A percentile compares a stretch with the other conserved stretches of the same genome.
Evolutionary conservation across 768 basidiomycete genomes (phyloP).

Genomic region (Mrakia frigida): DNA sequence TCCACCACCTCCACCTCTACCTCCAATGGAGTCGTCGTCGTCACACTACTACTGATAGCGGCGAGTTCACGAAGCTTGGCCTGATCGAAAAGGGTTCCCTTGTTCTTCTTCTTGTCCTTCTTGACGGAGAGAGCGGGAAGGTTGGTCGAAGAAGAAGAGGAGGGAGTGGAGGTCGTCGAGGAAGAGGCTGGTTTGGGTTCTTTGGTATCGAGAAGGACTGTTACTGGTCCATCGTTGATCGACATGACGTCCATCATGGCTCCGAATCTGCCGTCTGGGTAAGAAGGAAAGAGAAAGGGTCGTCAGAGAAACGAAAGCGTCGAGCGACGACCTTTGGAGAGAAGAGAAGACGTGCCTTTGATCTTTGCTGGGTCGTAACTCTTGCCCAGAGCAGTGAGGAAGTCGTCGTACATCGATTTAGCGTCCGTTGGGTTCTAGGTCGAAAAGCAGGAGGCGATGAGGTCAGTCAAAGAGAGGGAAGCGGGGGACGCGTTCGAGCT

Average conservation of each 20-base stretch:
- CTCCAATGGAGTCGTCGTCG: neutral
- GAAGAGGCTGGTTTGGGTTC: slow-evolving; percentile 4
- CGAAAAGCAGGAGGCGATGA: neutral
- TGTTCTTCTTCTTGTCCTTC: neutral
- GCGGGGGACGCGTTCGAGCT: neutral
- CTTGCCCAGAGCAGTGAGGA: slow-evolving; percentile 62
- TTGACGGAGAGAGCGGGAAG: neutral
- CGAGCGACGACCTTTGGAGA: neutral
- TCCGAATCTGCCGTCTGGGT: slow-evolving; percentile 80
- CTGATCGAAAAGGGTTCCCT: neutral
- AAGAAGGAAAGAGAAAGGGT: neutral
- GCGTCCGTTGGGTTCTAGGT: slow-evolving; percentile 18
- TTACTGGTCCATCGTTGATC: slow-evolving; percentile 62
- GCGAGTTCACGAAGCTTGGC: neutral
- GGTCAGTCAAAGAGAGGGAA: neutral
- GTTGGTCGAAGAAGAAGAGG: neutral
- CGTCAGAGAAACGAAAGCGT: neutral
- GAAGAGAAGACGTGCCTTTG: slow-evolving; percentile 54
- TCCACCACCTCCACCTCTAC: too few species aligned
- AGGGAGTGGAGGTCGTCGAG: neutral
- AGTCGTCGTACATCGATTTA: slow-evolving; percentile 62
- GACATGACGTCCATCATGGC: slow-evolving; percentile 92
- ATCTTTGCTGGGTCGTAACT: slow-evolving; percentile 70
- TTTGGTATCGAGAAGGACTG: slow-evolving; percentile 1
- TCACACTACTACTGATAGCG: too few species aligned